Conservation (phyloP, 257 asterid species). For the Rauvolfia tetraphylla region DNA sequence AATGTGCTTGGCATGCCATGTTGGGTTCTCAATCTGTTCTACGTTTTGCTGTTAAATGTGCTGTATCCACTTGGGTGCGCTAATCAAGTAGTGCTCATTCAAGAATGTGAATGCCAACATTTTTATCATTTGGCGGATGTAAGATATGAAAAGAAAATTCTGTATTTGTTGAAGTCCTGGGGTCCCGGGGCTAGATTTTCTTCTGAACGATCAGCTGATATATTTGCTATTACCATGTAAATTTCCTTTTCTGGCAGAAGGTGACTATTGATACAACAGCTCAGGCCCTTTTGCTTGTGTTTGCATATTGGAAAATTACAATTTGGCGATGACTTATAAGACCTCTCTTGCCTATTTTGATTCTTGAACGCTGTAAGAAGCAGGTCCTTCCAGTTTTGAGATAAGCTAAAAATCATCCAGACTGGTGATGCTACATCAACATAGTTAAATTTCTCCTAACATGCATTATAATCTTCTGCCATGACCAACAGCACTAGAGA, state of each 20-base stretch:
- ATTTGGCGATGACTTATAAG: neutral
- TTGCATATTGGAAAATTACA: neutral
- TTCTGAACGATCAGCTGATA: neutral
- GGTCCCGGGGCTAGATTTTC: too few relatives aligned
- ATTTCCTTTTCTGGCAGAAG: neutral
- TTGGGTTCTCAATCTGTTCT: neutral
- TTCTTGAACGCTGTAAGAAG: neutral
- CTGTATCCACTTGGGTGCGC: too few relatives aligned
- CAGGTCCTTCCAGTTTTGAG: neutral
- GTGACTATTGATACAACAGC: neutral
- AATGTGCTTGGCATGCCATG: neutral
- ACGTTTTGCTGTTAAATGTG: too few relatives aligned
- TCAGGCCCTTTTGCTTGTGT: neutral
- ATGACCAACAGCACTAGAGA: conserved; percentile 78
- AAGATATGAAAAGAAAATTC: too few relatives aligned
- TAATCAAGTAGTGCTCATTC: too few relatives aligned
- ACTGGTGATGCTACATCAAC: neutral
- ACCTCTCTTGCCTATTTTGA: neutral
- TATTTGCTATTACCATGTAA: too few relatives aligned
- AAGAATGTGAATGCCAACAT: too few relatives aligned
- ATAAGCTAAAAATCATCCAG: neutral
- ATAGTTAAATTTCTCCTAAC: conserved; percentile 21
- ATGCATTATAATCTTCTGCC: conserved; percentile 69
- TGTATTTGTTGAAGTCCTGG: too few relatives aligned
- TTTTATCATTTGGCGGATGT: too few relatives aligned